These are phyloP conservation scores for Vachellia collinsii DNA, from an alignment of 306 rosid species.

Conservation along the genomic window DNA sequence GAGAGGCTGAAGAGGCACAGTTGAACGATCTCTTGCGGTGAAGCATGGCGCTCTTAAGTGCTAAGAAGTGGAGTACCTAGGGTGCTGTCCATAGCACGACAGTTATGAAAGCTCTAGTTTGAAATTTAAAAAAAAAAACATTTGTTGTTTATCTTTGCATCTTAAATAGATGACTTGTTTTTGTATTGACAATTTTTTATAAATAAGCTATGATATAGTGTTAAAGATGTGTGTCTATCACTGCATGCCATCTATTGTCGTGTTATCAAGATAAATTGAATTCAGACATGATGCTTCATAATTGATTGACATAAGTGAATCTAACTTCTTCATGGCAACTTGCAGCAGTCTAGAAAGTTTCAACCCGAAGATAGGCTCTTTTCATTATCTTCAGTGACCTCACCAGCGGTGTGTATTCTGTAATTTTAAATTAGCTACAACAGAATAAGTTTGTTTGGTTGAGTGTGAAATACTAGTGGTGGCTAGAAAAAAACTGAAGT, in stretches of 20 bases:
- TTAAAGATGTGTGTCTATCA: not conserved
- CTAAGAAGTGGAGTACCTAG: too few relatives aligned
- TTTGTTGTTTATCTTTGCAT: conserved; percentile 10
- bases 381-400: conserved; percentile 93
- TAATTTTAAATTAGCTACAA: conserved; percentile 32
- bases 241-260: conserved; percentile 12
- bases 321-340: conserved; percentile 61
- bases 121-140: not conserved
- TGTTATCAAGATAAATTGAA: not conserved
- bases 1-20: too few relatives aligned
- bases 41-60: too few relatives aligned
- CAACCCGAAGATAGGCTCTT: conserved; percentile 98
- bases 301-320: conserved; percentile 36
- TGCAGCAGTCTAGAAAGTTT: conserved; percentile 98
- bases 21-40: too few relatives aligned
- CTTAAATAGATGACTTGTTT: conserved; percentile 18
- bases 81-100: too few relatives aligned
- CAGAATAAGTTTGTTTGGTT: conserved; percentile 19
- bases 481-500: conserved; percentile 16
- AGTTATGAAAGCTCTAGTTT: too few relatives aligned
- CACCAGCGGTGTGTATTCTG: conserved; percentile 82
- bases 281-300: conserved; percentile 17
- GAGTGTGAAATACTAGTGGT: conserved; percentile 14
- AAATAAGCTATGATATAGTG: not conserved
- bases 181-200: conserved; percentile 1